These are phyloP conservation scores for Trichoderma semiorbis DNA, from an alignment of 2,329 filamentous ascomycete species.

Conservation along the genomic window DNA sequence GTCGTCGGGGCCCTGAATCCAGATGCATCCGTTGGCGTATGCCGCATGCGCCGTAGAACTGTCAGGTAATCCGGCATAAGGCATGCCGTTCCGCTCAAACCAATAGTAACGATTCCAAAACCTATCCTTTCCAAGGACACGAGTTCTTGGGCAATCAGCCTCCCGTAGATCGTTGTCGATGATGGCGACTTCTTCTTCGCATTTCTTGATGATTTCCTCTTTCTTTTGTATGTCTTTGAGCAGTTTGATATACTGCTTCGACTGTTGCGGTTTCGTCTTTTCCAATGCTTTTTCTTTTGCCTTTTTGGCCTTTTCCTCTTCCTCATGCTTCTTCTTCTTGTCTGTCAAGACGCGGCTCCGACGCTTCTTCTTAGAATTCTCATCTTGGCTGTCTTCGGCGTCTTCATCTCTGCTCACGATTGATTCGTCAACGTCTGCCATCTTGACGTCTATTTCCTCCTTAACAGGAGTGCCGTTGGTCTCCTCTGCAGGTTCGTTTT, in stretches of 20 bases:
- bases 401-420: conserved; percentile 54
- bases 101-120: conserved; percentile 99
- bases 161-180: conserved; percentile 92
- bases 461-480: conserved; percentile 45
- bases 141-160: conserved; percentile 86
- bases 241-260: conserved; percentile 84
- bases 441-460: conserved; percentile 55
- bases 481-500: conserved; percentile 66
- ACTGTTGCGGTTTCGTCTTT: conserved; percentile 69
- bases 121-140: conserved; percentile 85
- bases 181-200: conserved; percentile 79
- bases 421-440: conserved; percentile 63
- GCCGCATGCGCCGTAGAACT: conserved; percentile 83
- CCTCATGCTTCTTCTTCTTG: conserved; percentile 73
- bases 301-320: conserved; percentile 68
- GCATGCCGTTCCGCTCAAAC: conserved; percentile 99
- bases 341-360: conserved; percentile 59
- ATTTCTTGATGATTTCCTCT: conserved; percentile 72
- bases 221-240: conserved; percentile 87
- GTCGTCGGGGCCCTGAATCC: conserved; percentile 93
- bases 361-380: conserved; percentile 52
- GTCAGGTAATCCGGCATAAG: conserved; percentile 79
- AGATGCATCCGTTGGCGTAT: conserved; percentile 92
- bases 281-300: conserved; percentile 67
- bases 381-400: conserved; percentile 66